Base-by-base conservation (phyloP, 768 basidiomycete genomes). In the Leccinum fibrillosum region DNA sequence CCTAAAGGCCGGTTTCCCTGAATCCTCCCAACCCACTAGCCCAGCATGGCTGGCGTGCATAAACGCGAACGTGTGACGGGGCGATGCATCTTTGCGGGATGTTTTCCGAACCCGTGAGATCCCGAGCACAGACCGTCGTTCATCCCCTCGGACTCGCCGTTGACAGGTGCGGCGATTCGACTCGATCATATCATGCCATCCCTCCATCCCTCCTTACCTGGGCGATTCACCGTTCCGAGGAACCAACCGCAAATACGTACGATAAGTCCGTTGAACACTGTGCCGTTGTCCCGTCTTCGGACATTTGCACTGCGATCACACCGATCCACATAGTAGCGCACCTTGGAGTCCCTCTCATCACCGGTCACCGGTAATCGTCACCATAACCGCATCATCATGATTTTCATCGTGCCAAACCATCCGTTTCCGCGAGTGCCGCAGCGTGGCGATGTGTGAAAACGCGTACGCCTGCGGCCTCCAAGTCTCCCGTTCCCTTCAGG, bases 1-100 rank as follows among this genome's bases (percentile, higher is more conserved):
- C 57, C 57, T 58, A 57, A 26, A 50, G 34, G 21, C 32, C 32
- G 44, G 55, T 58, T 55, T 57, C 28, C 28, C 26, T 17, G 30
- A 57, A 28, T n/a, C 42, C 42, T 44, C 19, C n/a, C n/a, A 44
- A 44, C 42, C 42, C 42, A 2, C 42, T 19, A 11, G 28, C 48
- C 25, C 26, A 50, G 49, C 26, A 50, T 30, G 28, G 28, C 49
- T 19, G 13, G n/a, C n/a, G 9, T 26, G 26, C 30, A 28, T 26
- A 11, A 28, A 45, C 32, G 54, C 23, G 54, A 56, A 26, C 37
- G 53, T 21, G 53, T 42, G 30, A 30, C 54, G 54, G 44, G 32
- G 21, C 30, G 39, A 56, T 57, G 21, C 52, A 39, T 39, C 17
- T 39, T 39, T 39, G 39, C 39, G 9, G 39, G 35, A 56, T 56